phyloP scores from a whole-genome alignment of 495 filamentous ascomycete species.

The Ascobolus immersus region DNA sequence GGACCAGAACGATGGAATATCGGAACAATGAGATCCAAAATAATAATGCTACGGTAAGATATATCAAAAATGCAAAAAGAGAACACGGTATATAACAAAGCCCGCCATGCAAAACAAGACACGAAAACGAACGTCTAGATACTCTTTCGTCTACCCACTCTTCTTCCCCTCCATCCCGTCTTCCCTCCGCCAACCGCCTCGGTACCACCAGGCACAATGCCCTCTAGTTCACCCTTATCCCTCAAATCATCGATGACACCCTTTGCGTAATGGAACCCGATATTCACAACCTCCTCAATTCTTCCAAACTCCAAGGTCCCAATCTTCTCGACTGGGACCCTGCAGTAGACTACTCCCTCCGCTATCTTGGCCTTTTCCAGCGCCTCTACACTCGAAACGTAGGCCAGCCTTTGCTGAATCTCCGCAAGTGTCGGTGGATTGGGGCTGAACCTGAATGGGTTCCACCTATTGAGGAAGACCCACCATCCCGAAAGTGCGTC shows the following conservation, averaged over 20 bases:
- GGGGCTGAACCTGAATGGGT: constrained; percentile 60
- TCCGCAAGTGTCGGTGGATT: constrained; percentile 90
- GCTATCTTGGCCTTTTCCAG: constrained; percentile 75
- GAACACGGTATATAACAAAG: too few species aligned
- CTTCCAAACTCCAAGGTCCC: constrained; percentile 89
- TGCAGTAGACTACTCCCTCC: constrained; percentile 77
- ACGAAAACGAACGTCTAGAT: too few species aligned
- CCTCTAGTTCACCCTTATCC: constrained; percentile 45
- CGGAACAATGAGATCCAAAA: too few species aligned
- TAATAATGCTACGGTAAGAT: too few species aligned
- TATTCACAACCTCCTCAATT: constrained; percentile 84
- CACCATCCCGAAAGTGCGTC: constrained; percentile 89
- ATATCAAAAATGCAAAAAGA: too few species aligned
- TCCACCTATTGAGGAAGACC: constrained; percentile 87
- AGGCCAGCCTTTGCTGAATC: constrained; percentile 82
- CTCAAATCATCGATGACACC: constrained; percentile 46
- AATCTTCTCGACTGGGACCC: constrained; percentile 78
- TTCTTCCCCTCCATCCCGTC: constrained; percentile 66
- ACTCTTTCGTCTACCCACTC: constrained; percentile 81
- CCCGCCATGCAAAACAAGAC: too few species aligned
- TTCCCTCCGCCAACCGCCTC: constrained; percentile 55
- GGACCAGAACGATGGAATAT: too few species aligned
- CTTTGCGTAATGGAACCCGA: constrained; percentile 68
- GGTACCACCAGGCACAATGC: constrained; percentile 17
- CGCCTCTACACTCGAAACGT: constrained; percentile 79